Evolutionary conservation across 2,329 filamentous ascomycete genomes (phyloP).

Genomic region (Talaromyces sp.): DNA sequence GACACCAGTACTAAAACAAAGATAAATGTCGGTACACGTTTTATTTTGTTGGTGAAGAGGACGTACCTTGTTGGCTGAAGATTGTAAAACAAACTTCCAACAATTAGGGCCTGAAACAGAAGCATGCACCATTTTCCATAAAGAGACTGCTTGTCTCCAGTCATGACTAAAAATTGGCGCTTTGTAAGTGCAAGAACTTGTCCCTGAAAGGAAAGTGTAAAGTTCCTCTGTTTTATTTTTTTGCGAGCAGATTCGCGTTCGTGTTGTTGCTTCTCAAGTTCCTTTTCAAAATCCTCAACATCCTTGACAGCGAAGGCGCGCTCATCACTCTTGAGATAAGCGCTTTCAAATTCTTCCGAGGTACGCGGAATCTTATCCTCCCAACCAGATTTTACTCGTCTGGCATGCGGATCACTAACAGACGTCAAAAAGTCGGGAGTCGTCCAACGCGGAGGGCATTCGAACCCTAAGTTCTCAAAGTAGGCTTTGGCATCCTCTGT

Average conservation of each 20-base stretch:
- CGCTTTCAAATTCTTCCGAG: constrained; percentile 49
- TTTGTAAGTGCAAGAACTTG: constrained; percentile 45
- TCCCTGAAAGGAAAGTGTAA: constrained; percentile 39
- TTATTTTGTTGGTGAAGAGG: background rate
- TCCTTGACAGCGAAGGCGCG: constrained; percentile 41
- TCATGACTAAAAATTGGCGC: constrained; percentile 47
- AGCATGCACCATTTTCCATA: constrained; percentile 47
- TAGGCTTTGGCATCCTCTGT: constrained; percentile 59
- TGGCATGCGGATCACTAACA: constrained; percentile 58
- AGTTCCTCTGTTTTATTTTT: constrained; percentile 45
- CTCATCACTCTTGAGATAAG: constrained; percentile 44
- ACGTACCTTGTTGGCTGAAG: constrained; percentile 42
- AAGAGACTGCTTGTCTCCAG: constrained; percentile 48
- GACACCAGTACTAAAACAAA: constrained; percentile 40
- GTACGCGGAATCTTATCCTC: constrained; percentile 53
- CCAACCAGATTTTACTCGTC: constrained; percentile 51
- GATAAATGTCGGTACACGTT: background rate
- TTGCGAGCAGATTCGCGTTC: constrained; percentile 35
- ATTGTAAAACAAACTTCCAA: constrained; percentile 49
- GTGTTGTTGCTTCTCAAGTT: constrained; percentile 36
- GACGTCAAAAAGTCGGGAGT: constrained; percentile 73
- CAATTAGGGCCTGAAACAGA: constrained; percentile 40
- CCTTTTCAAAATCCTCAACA: constrained; percentile 49
- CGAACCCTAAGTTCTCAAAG: constrained; percentile 66
- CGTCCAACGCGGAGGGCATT: constrained; percentile 65